Conservation (phyloP, 192 early-diverging fungal genomes). For the Pilobolus umbonatus region DNA sequence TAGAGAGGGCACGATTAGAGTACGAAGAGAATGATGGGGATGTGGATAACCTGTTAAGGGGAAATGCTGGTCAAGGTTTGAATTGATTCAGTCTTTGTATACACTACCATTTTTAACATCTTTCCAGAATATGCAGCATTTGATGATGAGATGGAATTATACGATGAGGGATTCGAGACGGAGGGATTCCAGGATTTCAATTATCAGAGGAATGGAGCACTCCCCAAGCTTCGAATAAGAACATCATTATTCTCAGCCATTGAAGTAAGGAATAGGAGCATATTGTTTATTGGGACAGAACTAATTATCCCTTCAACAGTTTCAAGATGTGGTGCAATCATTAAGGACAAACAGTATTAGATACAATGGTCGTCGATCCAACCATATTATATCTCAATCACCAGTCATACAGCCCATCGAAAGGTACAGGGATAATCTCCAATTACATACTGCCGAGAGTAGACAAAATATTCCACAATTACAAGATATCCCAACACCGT, state of each 20-base stretch:
- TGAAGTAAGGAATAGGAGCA: constrained; percentile 34
- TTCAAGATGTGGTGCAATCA: constrained; percentile 37
- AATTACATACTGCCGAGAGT: constrained; percentile 1
- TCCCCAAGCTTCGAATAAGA: constrained; percentile 33
- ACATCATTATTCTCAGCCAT: constrained; percentile 52
- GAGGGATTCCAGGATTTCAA: constrained; percentile 19
- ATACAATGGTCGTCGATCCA: neutral
- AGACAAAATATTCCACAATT: no score
- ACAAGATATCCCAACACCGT: constrained; percentile 3
- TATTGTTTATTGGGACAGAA: neutral
- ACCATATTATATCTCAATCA: neutral
- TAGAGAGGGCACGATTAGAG: constrained; percentile 40
- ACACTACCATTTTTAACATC: neutral
- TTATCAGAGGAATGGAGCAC: constrained; percentile 7
- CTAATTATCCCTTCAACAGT: constrained; percentile 13
- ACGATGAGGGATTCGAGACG: constrained; percentile 32
- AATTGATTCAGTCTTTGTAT: neutral
- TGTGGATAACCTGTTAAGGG: constrained; percentile 28
- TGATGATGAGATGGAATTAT: constrained; percentile 33
- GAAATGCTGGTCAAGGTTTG: constrained; percentile 15
- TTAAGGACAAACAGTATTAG: constrained; percentile 23
- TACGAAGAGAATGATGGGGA: constrained; percentile 39
- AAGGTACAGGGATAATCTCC: neutral
- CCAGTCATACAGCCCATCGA: neutral
- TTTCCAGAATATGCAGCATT: constrained; percentile 7